phyloP scores from a whole-genome alignment of 345 rosid genomes.

The Eutrema heterophyllum region DNA sequence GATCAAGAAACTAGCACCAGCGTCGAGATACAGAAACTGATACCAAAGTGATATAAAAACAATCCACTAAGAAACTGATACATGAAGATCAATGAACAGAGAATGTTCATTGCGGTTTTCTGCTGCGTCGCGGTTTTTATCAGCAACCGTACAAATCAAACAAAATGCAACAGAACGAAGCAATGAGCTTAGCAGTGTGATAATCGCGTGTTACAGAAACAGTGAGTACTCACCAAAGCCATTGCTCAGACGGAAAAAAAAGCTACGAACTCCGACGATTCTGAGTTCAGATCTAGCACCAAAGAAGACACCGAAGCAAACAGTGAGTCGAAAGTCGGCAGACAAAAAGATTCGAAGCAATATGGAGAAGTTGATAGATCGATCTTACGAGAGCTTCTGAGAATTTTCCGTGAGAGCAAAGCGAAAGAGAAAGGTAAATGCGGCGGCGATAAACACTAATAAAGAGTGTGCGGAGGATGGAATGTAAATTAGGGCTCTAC shows the following conservation, averaged over 20 bases:
- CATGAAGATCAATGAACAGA: no score
- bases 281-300: conserved; percentile 48
- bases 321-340: not conserved
- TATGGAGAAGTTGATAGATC: not conserved
- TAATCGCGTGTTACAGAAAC: not conserved
- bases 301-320: not conserved
- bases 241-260: conserved; percentile 43
- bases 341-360: not conserved
- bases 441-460: not conserved
- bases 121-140: not conserved
- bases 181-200: not conserved
- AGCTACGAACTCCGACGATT: conserved; percentile 26
- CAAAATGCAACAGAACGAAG: not conserved
- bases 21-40: not conserved
- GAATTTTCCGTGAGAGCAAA: not conserved
- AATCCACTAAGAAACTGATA: not conserved
- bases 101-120: not conserved
- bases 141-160: not conserved
- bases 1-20: not conserved
- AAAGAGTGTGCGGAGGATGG: not conserved
- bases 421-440: not conserved
- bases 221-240: conserved; percentile 55
- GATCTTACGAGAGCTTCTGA: conserved; percentile 6
- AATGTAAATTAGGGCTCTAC: not conserved
- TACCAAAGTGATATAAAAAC: not conserved